Conservation (phyloP, 352 stramenopile genomes). For the Globisporangium polare region DNA sequence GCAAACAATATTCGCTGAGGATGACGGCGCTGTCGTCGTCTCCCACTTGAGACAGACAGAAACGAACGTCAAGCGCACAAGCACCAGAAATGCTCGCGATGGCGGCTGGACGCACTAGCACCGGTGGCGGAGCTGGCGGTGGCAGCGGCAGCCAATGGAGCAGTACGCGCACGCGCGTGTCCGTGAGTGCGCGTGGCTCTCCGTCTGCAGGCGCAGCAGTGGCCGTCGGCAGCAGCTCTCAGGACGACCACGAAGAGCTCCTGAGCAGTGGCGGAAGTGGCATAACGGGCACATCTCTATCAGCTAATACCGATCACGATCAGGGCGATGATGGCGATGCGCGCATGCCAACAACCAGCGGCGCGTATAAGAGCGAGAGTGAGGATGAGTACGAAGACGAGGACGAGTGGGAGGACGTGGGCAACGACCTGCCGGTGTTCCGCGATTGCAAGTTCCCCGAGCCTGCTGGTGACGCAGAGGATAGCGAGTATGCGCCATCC, state of each 20-base stretch:
- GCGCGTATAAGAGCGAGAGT: neutral
- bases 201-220: neutral
- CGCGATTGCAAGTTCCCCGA: constrained; percentile 11
- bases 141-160: neutral
- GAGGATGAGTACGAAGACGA: constrained; percentile 6
- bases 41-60: neutral
- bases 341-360: neutral
- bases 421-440: constrained; percentile 7
- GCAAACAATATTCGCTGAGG: neutral
- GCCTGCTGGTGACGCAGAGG: neutral
- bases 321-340: neutral
- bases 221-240: neutral
- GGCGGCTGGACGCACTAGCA: constrained; percentile 2
- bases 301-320: neutral
- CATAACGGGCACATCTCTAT: neutral
- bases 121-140: neutral
- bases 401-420: constrained; percentile 15
- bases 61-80: constrained; percentile 1
- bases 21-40: neutral
- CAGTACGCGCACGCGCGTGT: constrained; percentile 1
- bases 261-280: neutral
- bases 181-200: neutral
- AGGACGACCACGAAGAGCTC: neutral
- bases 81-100: constrained; percentile 5
- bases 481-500: constrained; percentile 18